phyloP scores from a whole-genome alignment of 352 stramenopile species.

The Plasmopara viticola region DNA sequence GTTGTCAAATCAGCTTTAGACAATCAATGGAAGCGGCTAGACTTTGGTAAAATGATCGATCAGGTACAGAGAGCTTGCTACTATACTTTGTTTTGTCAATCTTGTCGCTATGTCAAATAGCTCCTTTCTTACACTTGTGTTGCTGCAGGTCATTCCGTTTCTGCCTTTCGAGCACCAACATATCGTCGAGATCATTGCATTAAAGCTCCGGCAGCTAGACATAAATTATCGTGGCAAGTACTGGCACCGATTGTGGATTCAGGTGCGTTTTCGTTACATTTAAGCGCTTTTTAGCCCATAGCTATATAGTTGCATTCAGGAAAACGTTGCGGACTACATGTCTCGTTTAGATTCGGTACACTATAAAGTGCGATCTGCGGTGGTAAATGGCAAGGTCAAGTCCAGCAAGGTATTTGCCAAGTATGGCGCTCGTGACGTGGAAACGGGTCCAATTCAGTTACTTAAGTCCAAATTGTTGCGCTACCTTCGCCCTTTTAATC shows the following conservation, averaged over 20 bases:
- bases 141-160: conserved; percentile 74
- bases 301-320: conserved; percentile 15
- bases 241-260: conserved; percentile 70
- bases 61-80: conserved; percentile 28
- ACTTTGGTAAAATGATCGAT: conserved; percentile 88
- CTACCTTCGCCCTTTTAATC: conserved; percentile 70
- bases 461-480: conserved; percentile 78
- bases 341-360: conserved; percentile 66
- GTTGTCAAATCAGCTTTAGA: conserved; percentile 77
- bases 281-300: background rate
- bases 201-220: conserved; percentile 76
- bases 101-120: background rate
- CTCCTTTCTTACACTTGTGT: background rate
- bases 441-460: conserved; percentile 68
- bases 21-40: conserved; percentile 80
- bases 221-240: conserved; percentile 67
- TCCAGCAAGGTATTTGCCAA: conserved; percentile 76
- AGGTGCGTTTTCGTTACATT: conserved; percentile 28
- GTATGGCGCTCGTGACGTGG: conserved; percentile 77
- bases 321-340: conserved; percentile 56
- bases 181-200: conserved; percentile 71
- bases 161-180: conserved; percentile 81
- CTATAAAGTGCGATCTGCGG: conserved; percentile 57
- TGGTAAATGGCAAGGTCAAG: conserved; percentile 40
- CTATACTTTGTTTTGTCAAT: background rate